Evolutionary conservation across 805 yeast genomes (phyloP), one percentile per base, ranked within the genome.

Genomic region (Cephaloascus albidus): DNA sequence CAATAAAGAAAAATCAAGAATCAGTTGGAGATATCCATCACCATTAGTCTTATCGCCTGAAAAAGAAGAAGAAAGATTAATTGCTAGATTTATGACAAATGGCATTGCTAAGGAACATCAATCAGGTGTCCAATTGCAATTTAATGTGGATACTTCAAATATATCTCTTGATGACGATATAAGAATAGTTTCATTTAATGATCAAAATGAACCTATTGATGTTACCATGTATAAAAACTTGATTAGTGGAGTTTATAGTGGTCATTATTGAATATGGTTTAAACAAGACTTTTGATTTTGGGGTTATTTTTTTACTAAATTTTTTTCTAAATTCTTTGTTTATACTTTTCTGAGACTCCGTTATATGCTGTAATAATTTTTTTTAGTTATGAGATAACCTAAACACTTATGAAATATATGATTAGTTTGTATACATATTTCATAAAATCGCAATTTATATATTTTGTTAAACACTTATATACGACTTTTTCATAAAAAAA

Each of bases 21-120:
- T 93, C 42, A 81, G 93, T 1, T 89, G 97, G 96, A 76, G 83
- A 54, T 77, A 78, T 48, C 44, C 49, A 20, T 45, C 59, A 8
- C 70, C 76, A 3, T 45, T 74, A 30, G 49, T 46, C 4, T 65
- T 75, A 42, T 49, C 57, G 19, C 40, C 46, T 12, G 62, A 48
- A n/a, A 42, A 45, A 18, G 57, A 58, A 4, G 88, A 83, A 47
- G 81, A 81, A 50, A 77, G 83, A 51, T 68, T 89, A 35, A 78
- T 90, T 52, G 96, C 95, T 15, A 78, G 96, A 60, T 87, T 90
- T 53, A 65, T 81, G 55, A 90, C 96, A 3, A 75, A 74, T 33
- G 82, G 83, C 3, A 55, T 60, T 33, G 95, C 84, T 5, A 60
- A 60, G n/a, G 96, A 87, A 58, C 70, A 81, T 18, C 78, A 77